Evolutionary conservation across 345 rosid genomes (phyloP).

Genomic region (Streptanthus diversifolius): DNA sequence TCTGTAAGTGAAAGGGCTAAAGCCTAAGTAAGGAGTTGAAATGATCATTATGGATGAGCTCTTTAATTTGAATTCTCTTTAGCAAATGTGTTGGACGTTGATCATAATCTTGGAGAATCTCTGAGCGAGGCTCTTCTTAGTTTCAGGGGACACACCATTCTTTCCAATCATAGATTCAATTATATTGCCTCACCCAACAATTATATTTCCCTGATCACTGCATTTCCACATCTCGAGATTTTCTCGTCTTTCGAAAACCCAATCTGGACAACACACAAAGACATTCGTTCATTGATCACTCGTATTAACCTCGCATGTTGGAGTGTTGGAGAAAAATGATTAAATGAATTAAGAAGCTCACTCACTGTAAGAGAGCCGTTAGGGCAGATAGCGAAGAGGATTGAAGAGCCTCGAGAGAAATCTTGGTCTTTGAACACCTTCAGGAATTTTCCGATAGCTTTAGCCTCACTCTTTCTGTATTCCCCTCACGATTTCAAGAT

Average conservation of each 20-base stretch:
- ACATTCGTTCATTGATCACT: too few relatives aligned
- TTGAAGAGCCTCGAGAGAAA: slow-evolving; percentile 65
- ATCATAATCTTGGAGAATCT: slow-evolving; percentile 42
- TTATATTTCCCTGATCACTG: slow-evolving; percentile 55
- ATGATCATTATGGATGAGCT: too few relatives aligned
- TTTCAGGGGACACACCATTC: slow-evolving; percentile 61
- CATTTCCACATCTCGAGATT: slow-evolving; percentile 39
- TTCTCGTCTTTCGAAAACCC: slow-evolving; percentile 51
- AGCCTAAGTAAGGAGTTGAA: not conserved
- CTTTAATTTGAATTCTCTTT: not conserved
- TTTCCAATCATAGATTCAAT: slow-evolving; percentile 68
- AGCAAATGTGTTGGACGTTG: not conserved
- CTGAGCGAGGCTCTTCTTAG: slow-evolving; percentile 48
- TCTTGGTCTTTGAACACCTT: slow-evolving; percentile 49
- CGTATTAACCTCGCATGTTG: too few relatives aligned
- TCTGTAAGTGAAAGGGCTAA: not conserved
- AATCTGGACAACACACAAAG: slow-evolving; percentile 39
- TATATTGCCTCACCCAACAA: slow-evolving; percentile 52
- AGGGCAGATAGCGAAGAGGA: slow-evolving; percentile 47
- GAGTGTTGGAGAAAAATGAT: not conserved
- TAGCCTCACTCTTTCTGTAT: slow-evolving; percentile 60
- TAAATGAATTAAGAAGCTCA: not conserved
- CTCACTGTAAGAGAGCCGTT: slow-evolving; percentile 51
- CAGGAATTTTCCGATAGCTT: slow-evolving; percentile 49
- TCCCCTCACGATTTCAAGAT: slow-evolving; percentile 58